A percentile compares a stretch with the other conserved stretches of the same genome.
Evolutionary conservation across 202 grass and related monocot species (phyloP).

Genomic region (Setaria viridis): DNA sequence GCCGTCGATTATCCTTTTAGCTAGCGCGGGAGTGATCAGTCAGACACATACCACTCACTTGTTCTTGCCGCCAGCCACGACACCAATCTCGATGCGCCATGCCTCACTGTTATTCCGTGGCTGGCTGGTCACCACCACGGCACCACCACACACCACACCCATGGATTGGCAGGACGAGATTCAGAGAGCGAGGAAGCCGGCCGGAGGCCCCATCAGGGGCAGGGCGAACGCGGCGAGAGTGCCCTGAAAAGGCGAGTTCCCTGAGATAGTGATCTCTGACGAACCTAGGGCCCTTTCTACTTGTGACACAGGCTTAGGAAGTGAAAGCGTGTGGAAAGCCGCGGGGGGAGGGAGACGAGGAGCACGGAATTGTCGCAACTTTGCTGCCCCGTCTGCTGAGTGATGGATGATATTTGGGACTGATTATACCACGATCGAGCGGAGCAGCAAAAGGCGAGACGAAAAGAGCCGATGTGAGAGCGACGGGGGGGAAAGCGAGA

Average conservation of each 20-base stretch:
- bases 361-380: slow-evolving; percentile 31
- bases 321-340: slow-evolving; percentile 11
- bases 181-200: background rate
- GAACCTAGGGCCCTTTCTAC: slow-evolving; percentile 38
- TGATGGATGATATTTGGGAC: background rate
- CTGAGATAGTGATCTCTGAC: slow-evolving; percentile 40
- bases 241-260: slow-evolving; percentile 38
- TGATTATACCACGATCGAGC: background rate
- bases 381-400: background rate
- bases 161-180: background rate
- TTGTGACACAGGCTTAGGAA: slow-evolving; percentile 29
- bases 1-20: no score
- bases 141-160: no score
- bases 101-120: background rate
- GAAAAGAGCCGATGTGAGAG: background rate
- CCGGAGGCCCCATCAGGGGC: no score
- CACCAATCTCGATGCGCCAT: background rate
- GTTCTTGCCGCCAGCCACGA: background rate
- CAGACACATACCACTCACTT: background rate
- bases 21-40: no score
- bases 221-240: background rate
- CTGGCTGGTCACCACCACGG: background rate
- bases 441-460: background rate
- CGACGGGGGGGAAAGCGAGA: background rate
- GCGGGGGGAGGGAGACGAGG: background rate